phyloP scores from a whole-genome alignment of 208 protist genomes.

The Crithidia sp. region DNA sequence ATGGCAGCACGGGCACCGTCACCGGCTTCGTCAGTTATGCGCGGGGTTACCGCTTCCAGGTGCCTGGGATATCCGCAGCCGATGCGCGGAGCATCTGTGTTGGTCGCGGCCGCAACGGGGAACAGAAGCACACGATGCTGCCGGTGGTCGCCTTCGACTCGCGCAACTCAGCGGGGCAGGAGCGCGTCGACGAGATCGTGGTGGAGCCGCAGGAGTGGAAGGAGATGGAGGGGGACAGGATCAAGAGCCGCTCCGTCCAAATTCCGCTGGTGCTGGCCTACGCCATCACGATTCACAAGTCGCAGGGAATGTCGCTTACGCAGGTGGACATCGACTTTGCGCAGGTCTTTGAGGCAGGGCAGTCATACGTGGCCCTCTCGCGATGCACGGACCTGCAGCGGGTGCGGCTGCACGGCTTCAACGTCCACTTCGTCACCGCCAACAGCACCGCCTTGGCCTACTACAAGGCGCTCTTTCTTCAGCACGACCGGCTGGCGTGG shows the following conservation, averaged over 20 bases:
- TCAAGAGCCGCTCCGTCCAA: slow-evolving; percentile 62
- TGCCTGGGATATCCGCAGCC: slow-evolving; percentile 22
- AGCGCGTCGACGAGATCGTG: slow-evolving; percentile 43
- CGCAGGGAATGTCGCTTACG: slow-evolving; percentile 94
- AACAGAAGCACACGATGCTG: slow-evolving; percentile 49
- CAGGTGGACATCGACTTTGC: slow-evolving; percentile 87
- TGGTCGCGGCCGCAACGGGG: slow-evolving; percentile 26
- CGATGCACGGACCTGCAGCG: slow-evolving; percentile 72
- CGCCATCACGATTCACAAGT: slow-evolving; percentile 97
- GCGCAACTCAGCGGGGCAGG: slow-evolving; percentile 18
- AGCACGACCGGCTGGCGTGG: slow-evolving; percentile 42
- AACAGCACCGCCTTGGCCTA: slow-evolving; percentile 75
- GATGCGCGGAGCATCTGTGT: slow-evolving; percentile 32
- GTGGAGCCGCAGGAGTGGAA: slow-evolving; percentile 84
- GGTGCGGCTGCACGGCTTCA: slow-evolving; percentile 74
- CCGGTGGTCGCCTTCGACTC: slow-evolving; percentile 69
- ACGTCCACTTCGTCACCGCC: slow-evolving; percentile 47
- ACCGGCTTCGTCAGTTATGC: slow-evolving; percentile 61
- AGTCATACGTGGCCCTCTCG: slow-evolving; percentile 92
- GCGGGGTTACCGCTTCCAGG: slow-evolving; percentile 44
- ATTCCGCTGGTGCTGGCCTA: slow-evolving; percentile 96
- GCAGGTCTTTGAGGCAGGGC: slow-evolving; percentile 78
- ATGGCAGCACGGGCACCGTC: slow-evolving; percentile 82
- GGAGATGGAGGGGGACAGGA: slow-evolving; percentile 55
- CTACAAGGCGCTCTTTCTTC: slow-evolving; percentile 76